Base-by-base conservation (phyloP, 2,329 filamentous ascomycete species). In the Paraphoma sp. region DNA sequence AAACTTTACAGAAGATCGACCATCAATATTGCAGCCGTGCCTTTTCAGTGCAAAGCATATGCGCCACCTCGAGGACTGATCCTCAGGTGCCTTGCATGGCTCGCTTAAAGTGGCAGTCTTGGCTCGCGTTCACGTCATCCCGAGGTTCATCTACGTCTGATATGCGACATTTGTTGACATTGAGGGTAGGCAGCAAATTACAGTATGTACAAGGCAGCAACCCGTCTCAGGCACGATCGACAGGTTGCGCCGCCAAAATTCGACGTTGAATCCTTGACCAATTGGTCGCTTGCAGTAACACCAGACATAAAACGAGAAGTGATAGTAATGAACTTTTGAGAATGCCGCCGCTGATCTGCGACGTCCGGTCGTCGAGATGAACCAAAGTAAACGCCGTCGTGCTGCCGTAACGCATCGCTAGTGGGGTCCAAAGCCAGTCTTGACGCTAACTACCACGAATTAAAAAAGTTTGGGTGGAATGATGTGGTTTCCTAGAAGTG, bases 391-490 rank as follows among this genome's bases (percentile, higher is more conserved):
- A 69, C 67, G 67, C 71, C 65, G 53, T 63, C 56, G 59, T 69
- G 62, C 63, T 68, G 56, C 53, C 58, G 33, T 60, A 40, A 58
- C 51, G 59, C 53, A 51, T 64, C 18, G 58, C 51, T 48, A 29
- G 38, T 49, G 30, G 28, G 48, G 51, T 51, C 45, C 53, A 49
- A 53, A 36, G 6, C 47, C 53, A 51, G 46, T 55, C 38, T 53
- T 61, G 59, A 60, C 71, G 67, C 72, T 70, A 69, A 70, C 72
- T 74, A 67, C 69, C 64, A 68, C 62, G 58, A 47, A 69, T 65
- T 55, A 68, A 68, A 59, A 59, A 48, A 53, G 55, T 44, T 14
- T 46, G 18, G 23, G 23, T 28, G 49, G 11, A 42, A 47, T 43
- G 8, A 18, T 38, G 36, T 53, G 14, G 36, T 53, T 42, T 47